A percentile compares a stretch with the other conserved stretches of the same genome.
phyloP scores from a whole-genome alignment of 129 eudicot species.

The Erigeron canadensis region DNA sequence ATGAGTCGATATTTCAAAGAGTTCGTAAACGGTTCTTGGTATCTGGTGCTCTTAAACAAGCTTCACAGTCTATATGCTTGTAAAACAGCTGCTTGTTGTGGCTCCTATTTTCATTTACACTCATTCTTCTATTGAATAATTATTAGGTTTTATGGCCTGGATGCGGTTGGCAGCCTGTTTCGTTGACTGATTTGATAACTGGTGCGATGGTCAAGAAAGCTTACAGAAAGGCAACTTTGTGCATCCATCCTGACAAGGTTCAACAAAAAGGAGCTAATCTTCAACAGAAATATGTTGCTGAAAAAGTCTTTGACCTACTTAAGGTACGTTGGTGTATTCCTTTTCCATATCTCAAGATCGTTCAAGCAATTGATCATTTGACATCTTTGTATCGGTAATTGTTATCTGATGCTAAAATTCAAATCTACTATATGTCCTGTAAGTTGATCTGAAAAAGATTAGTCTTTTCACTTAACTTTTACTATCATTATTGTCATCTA shows the following conservation, averaged over 20 bases:
- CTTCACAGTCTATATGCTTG: not conserved
- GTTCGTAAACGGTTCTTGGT: not conserved
- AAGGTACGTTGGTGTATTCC: constrained; percentile 55
- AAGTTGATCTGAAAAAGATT: not conserved
- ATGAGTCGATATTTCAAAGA: not conserved
- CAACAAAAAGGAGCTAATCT: constrained; percentile 98
- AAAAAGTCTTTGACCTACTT: constrained; percentile 94
- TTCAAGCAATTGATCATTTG: not conserved
- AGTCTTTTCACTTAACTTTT: not conserved
- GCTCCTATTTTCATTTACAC: not conserved
- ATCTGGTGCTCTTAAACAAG: not conserved
- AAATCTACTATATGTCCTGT: not conserved
- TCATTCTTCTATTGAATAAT: constrained; percentile 15
- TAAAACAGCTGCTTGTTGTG: constrained; percentile 1
- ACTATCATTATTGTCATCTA: too few species aligned
- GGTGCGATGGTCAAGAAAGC: constrained; percentile 89
- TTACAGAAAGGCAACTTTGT: constrained; percentile 91
- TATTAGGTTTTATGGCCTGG: constrained; percentile 95
- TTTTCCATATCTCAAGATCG: not conserved
- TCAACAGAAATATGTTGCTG: constrained; percentile 96
- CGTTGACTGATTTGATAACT: constrained; percentile 84
- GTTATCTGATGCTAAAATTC: not conserved
- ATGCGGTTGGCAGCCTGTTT: constrained; percentile 99
- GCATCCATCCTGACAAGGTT: constrained; percentile 99
- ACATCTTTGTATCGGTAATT: not conserved